Conservation (phyloP, 2,329 filamentous ascomycete species). For the Fusarium pseudograminearum region DNA sequence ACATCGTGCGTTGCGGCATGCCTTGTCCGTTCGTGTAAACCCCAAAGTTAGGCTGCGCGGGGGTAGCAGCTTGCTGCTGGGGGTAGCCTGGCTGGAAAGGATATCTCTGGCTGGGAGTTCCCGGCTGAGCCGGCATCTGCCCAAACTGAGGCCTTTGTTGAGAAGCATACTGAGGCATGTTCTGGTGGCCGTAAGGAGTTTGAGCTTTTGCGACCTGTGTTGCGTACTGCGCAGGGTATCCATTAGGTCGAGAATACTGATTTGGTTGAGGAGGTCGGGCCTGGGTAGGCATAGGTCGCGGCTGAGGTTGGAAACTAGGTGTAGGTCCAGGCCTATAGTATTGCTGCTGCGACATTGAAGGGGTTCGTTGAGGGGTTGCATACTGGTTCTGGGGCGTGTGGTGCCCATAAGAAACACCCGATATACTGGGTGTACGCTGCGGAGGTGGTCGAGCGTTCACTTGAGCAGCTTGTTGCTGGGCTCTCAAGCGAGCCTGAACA, state of each 20-base stretch:
- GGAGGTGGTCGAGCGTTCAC: slow-evolving; percentile 52
- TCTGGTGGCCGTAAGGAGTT: slow-evolving; percentile 64
- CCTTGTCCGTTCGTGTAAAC: slow-evolving; percentile 59
- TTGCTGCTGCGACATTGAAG: slow-evolving; percentile 59
- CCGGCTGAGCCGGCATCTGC: slow-evolving; percentile 57
- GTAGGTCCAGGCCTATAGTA: slow-evolving; percentile 57
- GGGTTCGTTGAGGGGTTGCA: slow-evolving; percentile 60
- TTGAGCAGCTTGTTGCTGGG: slow-evolving; percentile 53
- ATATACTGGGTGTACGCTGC: slow-evolving; percentile 55
- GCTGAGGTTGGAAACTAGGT: slow-evolving; percentile 60
- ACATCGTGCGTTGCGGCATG: slow-evolving; percentile 58
- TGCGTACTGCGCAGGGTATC: slow-evolving; percentile 60
- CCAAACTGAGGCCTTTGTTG: slow-evolving; percentile 61
- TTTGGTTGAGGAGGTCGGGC: slow-evolving; percentile 58
- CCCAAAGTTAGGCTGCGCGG: slow-evolving; percentile 53
- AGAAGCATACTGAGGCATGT: slow-evolving; percentile 61
- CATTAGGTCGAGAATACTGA: slow-evolving; percentile 63
- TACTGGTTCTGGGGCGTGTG: slow-evolving; percentile 61
- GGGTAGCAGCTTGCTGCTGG: slow-evolving; percentile 54
- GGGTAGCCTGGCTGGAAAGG: slow-evolving; percentile 55
- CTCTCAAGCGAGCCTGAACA: slow-evolving; percentile 62
- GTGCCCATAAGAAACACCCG: slow-evolving; percentile 58
- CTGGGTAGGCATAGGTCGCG: slow-evolving; percentile 52
- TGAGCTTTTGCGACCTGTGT: slow-evolving; percentile 65
- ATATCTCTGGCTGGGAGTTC: slow-evolving; percentile 59